phyloP scores from a whole-genome alignment of 1,284 basidiomycete genomes.

The Fomitopsis betulina region DNA sequence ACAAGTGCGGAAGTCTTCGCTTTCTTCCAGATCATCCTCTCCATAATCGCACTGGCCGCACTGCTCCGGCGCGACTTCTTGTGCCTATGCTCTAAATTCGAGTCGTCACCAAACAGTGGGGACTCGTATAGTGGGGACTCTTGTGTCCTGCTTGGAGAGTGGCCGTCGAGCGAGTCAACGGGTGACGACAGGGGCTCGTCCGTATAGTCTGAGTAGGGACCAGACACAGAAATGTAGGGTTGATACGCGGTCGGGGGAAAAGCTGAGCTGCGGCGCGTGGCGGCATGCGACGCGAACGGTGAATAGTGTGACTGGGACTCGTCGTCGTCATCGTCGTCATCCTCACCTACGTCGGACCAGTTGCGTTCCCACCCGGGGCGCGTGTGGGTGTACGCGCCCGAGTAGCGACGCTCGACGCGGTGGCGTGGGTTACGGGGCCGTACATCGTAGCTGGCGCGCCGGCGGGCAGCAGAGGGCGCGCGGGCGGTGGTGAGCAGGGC shows the following conservation, averaged over 20 bases:
- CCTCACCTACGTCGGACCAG: constrained; percentile 5
- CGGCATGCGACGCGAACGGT: constrained; percentile 19
- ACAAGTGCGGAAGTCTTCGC: not conserved
- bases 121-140: constrained; percentile 21
- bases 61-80: constrained; percentile 10
- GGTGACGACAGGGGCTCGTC: constrained; percentile 20
- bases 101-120: constrained; percentile 19
- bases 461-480: constrained; percentile 8
- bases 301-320: constrained; percentile 23
- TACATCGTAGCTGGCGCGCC: constrained; percentile 19
- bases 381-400: constrained; percentile 16
- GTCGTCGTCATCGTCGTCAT: constrained; percentile 30
- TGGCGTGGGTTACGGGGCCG: constrained; percentile 15
- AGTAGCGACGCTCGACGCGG: constrained; percentile 17
- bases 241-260: constrained; percentile 11
- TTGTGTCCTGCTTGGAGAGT: constrained; percentile 14
- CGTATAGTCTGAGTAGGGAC: constrained; percentile 18
- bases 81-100: constrained; percentile 13
- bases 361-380: constrained; percentile 4
- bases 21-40: constrained; percentile 13
- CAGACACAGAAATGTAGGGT: constrained; percentile 12
- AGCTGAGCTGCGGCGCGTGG: constrained; percentile 17
- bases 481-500: constrained; percentile 27
- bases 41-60: not conserved
- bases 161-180: constrained; percentile 19